Conservation (phyloP, 139 green algal genomes). For the Coelastrella sp. region DNA sequence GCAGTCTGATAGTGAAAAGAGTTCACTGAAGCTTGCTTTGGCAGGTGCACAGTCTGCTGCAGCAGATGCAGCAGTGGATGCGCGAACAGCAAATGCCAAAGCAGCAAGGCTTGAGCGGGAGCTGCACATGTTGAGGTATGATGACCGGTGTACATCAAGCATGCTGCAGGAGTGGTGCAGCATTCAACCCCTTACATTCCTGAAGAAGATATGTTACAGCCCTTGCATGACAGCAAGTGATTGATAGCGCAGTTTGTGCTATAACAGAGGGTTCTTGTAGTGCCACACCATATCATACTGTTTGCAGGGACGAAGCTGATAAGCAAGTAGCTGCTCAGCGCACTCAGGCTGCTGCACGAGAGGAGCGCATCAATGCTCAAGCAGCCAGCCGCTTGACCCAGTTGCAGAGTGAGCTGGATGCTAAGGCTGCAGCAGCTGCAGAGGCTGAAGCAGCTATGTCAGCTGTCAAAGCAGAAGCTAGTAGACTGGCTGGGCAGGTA, state of each 20-base stretch:
- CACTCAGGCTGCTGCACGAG: slow-evolving; percentile 8
- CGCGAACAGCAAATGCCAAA: slow-evolving; percentile 3
- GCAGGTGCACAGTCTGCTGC: slow-evolving; percentile 20
- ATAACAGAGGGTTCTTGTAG: neutral
- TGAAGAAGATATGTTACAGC: too few relatives aligned
- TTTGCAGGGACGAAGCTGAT: slow-evolving; percentile 17
- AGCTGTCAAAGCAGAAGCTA: neutral
- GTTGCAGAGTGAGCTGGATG: slow-evolving; percentile 37
- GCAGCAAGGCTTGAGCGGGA: slow-evolving; percentile 28
- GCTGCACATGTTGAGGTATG: slow-evolving; percentile 2
- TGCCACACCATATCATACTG: neutral
- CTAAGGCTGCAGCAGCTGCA: neutral
- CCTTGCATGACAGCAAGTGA: neutral
- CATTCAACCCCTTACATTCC: neutral
- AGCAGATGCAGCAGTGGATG: slow-evolving; percentile 30
- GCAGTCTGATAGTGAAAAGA: neutral
- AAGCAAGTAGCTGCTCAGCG: neutral
- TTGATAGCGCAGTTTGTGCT: neutral
- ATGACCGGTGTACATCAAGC: neutral
- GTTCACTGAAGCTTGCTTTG: neutral
- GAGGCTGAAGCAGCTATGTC: slow-evolving; percentile 9
- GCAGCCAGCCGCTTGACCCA: neutral
- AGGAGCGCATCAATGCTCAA: slow-evolving; percentile 27
- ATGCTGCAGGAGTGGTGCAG: neutral
- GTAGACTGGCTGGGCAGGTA: neutral